phyloP scores from a whole-genome alignment of 805 yeast species.

The Wickerhamomyces sydowiorum region DNA sequence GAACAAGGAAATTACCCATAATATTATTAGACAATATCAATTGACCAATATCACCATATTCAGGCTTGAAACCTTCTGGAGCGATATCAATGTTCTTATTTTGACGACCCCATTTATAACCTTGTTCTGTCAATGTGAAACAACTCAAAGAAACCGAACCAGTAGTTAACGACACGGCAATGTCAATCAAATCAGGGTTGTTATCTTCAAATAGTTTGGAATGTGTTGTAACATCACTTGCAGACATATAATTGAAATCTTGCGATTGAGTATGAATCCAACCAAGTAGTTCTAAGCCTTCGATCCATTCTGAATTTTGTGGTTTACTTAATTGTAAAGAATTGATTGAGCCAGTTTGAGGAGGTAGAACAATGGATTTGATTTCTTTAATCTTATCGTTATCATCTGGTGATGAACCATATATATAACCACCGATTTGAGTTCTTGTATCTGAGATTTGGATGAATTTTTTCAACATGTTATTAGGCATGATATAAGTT shows the following conservation, averaged over 20 bases:
- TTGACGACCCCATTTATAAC: slow-evolving; percentile 69
- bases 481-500: slow-evolving; percentile 80
- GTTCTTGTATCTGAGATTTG: slow-evolving; percentile 75
- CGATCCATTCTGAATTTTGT: slow-evolving; percentile 49
- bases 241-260: slow-evolving; percentile 56
- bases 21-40: slow-evolving; percentile 68
- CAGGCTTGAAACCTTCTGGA: slow-evolving; percentile 63
- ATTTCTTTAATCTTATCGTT: slow-evolving; percentile 74
- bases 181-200: slow-evolving; percentile 39
- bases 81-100: slow-evolving; percentile 49
- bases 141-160: slow-evolving; percentile 81
- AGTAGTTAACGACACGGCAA: slow-evolving; percentile 69
- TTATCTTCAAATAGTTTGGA: slow-evolving; percentile 30
- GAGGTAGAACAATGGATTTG: slow-evolving; percentile 67
- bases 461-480: slow-evolving; percentile 69
- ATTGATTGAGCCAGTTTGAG: slow-evolving; percentile 76
- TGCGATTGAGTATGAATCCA: slow-evolving; percentile 89
- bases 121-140: slow-evolving; percentile 53
- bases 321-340: slow-evolving; percentile 32
- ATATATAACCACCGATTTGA: slow-evolving; percentile 77
- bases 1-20: slow-evolving; percentile 81
- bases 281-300: slow-evolving; percentile 76
- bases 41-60: slow-evolving; percentile 59
- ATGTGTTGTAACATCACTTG: slow-evolving; percentile 66
- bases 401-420: slow-evolving; percentile 74